Evolutionary conservation across 257 asterid genomes (phyloP).

Genomic region (Fraxinus pennsylvanica): DNA sequence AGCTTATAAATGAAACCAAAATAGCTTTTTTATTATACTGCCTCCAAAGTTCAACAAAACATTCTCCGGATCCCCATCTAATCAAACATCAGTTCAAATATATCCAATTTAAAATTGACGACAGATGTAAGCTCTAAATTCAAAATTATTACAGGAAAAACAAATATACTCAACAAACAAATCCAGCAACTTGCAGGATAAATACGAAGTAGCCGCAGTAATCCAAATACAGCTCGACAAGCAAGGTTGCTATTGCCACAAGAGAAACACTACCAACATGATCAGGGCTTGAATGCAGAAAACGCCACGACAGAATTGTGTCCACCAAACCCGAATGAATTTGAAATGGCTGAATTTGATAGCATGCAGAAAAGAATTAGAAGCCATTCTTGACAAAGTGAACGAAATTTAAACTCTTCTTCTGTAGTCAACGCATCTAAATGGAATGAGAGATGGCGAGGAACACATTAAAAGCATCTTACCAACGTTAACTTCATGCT

Average conservation of each 20-base stretch:
- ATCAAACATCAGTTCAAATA: not conserved
- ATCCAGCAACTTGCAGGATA: not conserved
- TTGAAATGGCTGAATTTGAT: not conserved
- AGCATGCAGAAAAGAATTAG: not conserved
- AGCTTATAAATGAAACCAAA: not conserved
- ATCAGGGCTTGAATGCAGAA: not conserved
- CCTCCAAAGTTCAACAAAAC: not conserved
- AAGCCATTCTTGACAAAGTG: not conserved
- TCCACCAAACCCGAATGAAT: not conserved
- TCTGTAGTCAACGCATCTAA: not conserved
- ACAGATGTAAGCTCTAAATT: not conserved
- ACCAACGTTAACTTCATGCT: slow-evolving; percentile 86
- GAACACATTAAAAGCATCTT: slow-evolving; percentile 31
- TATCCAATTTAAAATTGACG: not conserved
- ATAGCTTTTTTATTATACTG: not conserved
- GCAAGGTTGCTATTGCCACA: not conserved
- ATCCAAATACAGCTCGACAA: not conserved
- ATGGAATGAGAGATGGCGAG: too few relatives aligned
- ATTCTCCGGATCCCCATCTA: not conserved
- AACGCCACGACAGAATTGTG: not conserved
- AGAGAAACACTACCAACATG: not conserved
- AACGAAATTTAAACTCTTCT: not conserved
- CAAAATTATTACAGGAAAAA: too few relatives aligned
- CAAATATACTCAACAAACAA: not conserved
- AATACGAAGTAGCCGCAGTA: not conserved